phyloP scores from a whole-genome alignment of 2,329 filamentous ascomycete species.

The Parascedosporium putredinis region DNA sequence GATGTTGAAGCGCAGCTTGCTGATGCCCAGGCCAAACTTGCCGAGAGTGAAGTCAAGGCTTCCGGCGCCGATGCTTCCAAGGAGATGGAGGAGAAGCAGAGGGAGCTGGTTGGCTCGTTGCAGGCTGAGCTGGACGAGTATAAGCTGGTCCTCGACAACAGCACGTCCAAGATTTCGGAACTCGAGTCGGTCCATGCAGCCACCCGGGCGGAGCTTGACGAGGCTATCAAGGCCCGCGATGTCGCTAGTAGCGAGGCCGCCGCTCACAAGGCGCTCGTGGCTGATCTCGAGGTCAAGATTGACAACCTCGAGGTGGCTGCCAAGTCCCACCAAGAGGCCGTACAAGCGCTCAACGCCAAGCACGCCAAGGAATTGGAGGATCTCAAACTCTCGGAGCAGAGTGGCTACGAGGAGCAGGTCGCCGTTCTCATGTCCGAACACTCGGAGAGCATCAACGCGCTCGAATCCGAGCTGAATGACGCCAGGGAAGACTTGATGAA shows the following conservation, averaged over 20 bases:
- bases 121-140: slow-evolving; percentile 73
- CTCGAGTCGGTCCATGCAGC: slow-evolving; percentile 63
- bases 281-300: slow-evolving; percentile 48
- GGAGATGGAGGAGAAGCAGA: slow-evolving; percentile 43
- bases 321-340: slow-evolving; percentile 39
- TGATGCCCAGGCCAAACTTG: slow-evolving; percentile 41
- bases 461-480: slow-evolving; percentile 53
- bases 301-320: slow-evolving; percentile 48
- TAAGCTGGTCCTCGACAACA: slow-evolving; percentile 59
- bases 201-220: slow-evolving; percentile 57
- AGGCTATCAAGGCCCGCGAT: slow-evolving; percentile 51
- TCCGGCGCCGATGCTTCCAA: slow-evolving; percentile 30
- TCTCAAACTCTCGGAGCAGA: slow-evolving; percentile 37
- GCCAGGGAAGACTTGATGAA: slow-evolving; percentile 57
- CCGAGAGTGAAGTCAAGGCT: slow-evolving; percentile 30
- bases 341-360: slow-evolving; percentile 37
- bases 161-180: slow-evolving; percentile 58
- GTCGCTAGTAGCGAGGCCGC: slow-evolving; percentile 33
- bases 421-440: slow-evolving; percentile 51
- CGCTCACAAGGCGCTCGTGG: slow-evolving; percentile 35
- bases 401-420: slow-evolving; percentile 47
- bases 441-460: slow-evolving; percentile 39
- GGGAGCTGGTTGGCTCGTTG: slow-evolving; percentile 49
- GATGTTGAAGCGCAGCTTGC: slow-evolving; percentile 56
- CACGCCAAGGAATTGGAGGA: slow-evolving; percentile 41